Base-by-base conservation (phyloP, 202 grass and related monocot species). In the Zizania palustris region DNA sequence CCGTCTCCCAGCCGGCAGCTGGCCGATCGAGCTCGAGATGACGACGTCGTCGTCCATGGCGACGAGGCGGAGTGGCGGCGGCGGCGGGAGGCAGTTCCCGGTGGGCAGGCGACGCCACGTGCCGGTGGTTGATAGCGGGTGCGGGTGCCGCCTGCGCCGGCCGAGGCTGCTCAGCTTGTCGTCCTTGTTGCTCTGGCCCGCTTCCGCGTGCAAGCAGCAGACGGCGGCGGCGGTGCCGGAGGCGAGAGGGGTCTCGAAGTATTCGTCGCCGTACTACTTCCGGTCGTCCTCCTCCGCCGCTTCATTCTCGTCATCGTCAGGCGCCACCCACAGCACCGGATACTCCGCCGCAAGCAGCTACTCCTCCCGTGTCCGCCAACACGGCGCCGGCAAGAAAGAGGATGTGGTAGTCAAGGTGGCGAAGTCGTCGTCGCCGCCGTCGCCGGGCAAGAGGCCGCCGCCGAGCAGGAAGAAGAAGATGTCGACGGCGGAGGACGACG, bases 131-230 rank as follows among this genome's bases (percentile, higher is more conserved):
- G 86, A 88, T 65, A 74, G 65, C 10, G 82, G 72, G 51, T 88
- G 86, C 82, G 61, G 77, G 36, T 85, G 82, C 82, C 82, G 86
- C 3, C 72, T 77, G 77, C 76, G 76, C 64, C 65, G 86, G 3
- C 65, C 65, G 11, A 51, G 82, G 49, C 76, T 77, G 76, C 72
- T 85, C 71, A 18, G 81, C 43, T 65, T 88, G 10, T 77, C 86
- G 59, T 72, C 86, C 3, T 88, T 7, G 6, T 42, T 42, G 6
- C 66, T 88, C 76, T 81, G 16, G 72, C 72, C 86, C n/a, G 50
- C 53, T 42, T 39, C 34, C 3, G 56, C 38, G 14, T 33, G 84
- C 0, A 72, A 65, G 77, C 12, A 33, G 35, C 9, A 37, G n/a
- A 11, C 8, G 51, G 40, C 28, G 21, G 12, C 4, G 57, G 50